A percentile compares a stretch with the other conserved stretches of the same genome.
phyloP scores from a whole-genome alignment of 2,329 filamentous ascomycete species.

The Podosphaera fusca region DNA sequence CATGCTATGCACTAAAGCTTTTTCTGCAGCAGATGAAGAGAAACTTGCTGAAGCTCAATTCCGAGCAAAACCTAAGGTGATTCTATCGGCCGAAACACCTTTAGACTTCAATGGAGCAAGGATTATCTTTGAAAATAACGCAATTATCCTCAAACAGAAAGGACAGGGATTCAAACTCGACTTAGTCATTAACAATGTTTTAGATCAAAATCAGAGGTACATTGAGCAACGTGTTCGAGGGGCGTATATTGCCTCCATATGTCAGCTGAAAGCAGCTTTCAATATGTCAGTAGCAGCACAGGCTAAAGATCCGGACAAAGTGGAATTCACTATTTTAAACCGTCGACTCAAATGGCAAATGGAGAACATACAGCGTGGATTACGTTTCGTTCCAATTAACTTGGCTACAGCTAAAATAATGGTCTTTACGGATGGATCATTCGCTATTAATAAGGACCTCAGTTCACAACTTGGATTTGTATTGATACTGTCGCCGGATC shows the following conservation, averaged over 20 bases:
- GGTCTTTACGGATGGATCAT: slow-evolving; percentile 1
- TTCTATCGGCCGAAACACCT: neutral
- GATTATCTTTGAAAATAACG: neutral
- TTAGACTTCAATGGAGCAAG: slow-evolving; percentile 1
- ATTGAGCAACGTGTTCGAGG: neutral
- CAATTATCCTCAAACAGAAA: neutral
- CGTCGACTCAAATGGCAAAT: neutral
- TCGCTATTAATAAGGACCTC: neutral
- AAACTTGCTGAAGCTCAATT: neutral
- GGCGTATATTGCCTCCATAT: neutral
- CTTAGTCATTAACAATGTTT: neutral
- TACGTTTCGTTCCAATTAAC: neutral
- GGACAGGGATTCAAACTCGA: neutral
- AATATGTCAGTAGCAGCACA: neutral
- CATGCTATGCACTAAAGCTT: neutral
- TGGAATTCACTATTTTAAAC: neutral
- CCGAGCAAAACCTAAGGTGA: neutral
- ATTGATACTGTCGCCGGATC: too few relatives aligned
- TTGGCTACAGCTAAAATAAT: neutral
- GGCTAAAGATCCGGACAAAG: neutral
- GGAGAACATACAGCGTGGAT: neutral
- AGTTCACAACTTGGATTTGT: neutral
- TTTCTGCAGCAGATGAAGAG: neutral
- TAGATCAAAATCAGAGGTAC: neutral
- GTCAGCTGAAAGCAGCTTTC: neutral